These are phyloP conservation scores for Lindgomyces ingoldianus DNA, from an alignment of 495 filamentous ascomycete genomes.

Conservation along the genomic window DNA sequence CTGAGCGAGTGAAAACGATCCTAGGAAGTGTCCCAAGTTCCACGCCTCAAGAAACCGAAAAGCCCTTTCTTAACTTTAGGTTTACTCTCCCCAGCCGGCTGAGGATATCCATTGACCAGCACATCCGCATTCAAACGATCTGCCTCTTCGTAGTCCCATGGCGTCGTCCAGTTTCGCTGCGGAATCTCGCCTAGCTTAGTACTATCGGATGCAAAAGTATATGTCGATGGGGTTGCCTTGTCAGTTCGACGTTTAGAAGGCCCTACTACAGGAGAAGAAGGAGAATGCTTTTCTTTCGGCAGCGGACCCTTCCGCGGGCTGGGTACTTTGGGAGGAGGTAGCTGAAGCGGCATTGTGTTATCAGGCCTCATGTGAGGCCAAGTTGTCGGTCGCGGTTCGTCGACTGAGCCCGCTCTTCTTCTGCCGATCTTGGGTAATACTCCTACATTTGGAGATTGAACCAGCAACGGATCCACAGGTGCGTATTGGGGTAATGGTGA, in stretches of 20 bases:
- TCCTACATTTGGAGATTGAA: not conserved
- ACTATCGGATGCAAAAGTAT: conserved; percentile 45
- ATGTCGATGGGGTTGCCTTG: conserved; percentile 37
- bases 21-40: not conserved
- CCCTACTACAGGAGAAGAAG: not conserved
- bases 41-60: conserved; percentile 33
- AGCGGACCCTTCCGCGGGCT: not conserved
- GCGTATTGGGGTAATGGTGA: conserved; percentile 30
- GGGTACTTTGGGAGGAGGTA: conserved; percentile 3
- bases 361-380: conserved; percentile 24
- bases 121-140: conserved; percentile 42
- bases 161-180: conserved; percentile 43
- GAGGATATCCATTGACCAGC: conserved; percentile 23
- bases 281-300: conserved; percentile 10
- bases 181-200: conserved; percentile 50
- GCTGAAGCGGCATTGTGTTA: not conserved
- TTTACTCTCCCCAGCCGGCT: conserved; percentile 12
- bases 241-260: conserved; percentile 26
- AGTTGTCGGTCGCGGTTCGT: conserved; percentile 28
- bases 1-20: not conserved
- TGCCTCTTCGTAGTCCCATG: conserved; percentile 42
- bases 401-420: conserved; percentile 13
- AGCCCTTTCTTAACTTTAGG: conserved; percentile 24
- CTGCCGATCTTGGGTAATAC: not conserved
- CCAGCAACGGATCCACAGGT: conserved; percentile 15